A percentile compares a stretch with the other conserved stretches of the same genome.
Evolutionary conservation across 2,329 filamentous ascomycete genomes (phyloP).

Genomic region (Hirsutella rhossiliensis): DNA sequence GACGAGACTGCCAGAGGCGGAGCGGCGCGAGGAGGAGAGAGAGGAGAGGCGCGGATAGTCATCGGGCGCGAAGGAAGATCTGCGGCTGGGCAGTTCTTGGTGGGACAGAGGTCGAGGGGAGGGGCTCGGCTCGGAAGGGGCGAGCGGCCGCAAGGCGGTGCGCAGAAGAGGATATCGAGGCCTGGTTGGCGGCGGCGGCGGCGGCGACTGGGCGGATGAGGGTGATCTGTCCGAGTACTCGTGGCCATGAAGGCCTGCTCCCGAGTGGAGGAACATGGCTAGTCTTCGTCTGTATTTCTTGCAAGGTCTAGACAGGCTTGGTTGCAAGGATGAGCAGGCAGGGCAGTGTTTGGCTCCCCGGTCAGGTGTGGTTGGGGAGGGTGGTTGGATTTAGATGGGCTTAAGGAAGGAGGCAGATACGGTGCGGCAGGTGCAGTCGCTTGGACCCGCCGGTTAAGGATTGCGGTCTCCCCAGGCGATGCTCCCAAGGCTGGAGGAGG

Average conservation of each 20-base stretch:
- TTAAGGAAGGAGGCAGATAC: no score
- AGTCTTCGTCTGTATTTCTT: background rate
- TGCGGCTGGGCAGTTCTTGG: background rate
- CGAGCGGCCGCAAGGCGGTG: conserved; percentile 26
- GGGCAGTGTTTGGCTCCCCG: no score
- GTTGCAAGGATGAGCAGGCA: no score
- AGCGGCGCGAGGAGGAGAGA: conserved; percentile 11
- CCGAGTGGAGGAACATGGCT: conserved; percentile 47
- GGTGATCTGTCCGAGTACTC: conserved; percentile 36
- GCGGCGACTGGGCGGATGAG: conserved; percentile 15
- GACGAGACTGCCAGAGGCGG: conserved; percentile 25
- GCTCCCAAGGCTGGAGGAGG: no score
- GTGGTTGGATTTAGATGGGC: no score
- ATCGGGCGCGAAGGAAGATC: conserved; percentile 1
- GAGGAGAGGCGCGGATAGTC: background rate
- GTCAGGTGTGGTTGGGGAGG: no score
- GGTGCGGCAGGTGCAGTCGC: no score
- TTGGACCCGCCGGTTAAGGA: no score
- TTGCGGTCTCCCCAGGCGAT: no score
- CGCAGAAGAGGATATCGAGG: conserved; percentile 28
- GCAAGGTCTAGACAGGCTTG: no score
- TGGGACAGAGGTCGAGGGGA: background rate
- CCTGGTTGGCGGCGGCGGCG: conserved; percentile 18
- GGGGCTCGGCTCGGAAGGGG: conserved; percentile 13
- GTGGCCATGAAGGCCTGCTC: conserved; percentile 47